phyloP scores from a whole-genome alignment of 495 filamentous ascomycete species.

The Hypoxylon rickii region DNA sequence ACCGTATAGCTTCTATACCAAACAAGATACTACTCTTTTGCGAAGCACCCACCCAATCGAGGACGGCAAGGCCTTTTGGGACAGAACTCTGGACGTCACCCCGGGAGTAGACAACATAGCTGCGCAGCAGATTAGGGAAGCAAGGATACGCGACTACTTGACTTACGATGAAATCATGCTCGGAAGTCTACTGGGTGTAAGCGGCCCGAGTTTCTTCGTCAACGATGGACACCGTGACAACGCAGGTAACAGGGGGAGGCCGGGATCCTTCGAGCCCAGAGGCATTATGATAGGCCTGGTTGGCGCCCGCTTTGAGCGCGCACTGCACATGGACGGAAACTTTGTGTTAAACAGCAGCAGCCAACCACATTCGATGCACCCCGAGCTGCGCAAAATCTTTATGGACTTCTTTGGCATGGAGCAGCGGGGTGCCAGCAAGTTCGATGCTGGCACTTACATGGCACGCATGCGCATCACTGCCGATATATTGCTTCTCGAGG shows the following conservation, averaged over 20 bases:
- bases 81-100: conserved; percentile 13
- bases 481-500: conserved; percentile 41
- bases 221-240: conserved; percentile 33
- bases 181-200: conserved; percentile 34
- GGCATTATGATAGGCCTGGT: conserved; percentile 39
- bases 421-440: background rate
- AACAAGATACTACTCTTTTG: conserved; percentile 21
- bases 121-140: too few species aligned
- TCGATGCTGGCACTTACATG: conserved; percentile 30
- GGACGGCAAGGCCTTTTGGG: conserved; percentile 13
- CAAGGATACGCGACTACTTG: conserved; percentile 27
- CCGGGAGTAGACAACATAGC: too few species aligned
- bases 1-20: conserved; percentile 24
- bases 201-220: conserved; percentile 36
- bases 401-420: conserved; percentile 20
- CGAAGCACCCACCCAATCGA: conserved; percentile 3
- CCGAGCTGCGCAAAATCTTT: conserved; percentile 26
- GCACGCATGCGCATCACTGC: conserved; percentile 36
- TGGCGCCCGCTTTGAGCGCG: conserved; percentile 35
- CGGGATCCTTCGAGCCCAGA: conserved; percentile 23
- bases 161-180: conserved; percentile 43
- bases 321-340: conserved; percentile 28
- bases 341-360: conserved; percentile 4
- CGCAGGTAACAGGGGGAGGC: background rate
- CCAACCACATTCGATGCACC: conserved; percentile 7